Conservation (phyloP, 495 filamentous ascomycete genomes). For the Penicillium alfredii region DNA sequence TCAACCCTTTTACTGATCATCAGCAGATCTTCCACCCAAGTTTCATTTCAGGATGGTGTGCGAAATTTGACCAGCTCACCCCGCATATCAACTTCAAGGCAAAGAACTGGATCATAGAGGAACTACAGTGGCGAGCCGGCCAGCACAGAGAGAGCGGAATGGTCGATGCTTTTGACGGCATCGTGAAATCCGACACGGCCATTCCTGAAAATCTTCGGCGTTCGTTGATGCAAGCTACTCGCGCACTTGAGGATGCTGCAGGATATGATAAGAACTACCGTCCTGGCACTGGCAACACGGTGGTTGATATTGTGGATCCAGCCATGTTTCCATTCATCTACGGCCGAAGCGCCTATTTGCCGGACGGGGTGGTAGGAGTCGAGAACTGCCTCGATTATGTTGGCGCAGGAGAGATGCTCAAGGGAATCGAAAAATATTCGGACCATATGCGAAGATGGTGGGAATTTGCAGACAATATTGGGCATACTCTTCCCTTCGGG, state of each 20-base stretch:
- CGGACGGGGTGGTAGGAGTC: slow-evolving; percentile 29
- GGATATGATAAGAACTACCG: slow-evolving; percentile 52
- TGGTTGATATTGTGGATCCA: slow-evolving; percentile 57
- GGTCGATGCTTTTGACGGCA: slow-evolving; percentile 26
- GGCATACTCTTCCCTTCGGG: too few species aligned
- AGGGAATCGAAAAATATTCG: too few species aligned
- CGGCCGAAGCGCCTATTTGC: slow-evolving; percentile 44
- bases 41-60: slow-evolving; percentile 33
- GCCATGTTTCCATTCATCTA: slow-evolving; percentile 56
- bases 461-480: too few species aligned
- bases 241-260: slow-evolving; percentile 41
- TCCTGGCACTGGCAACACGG: slow-evolving; percentile 46
- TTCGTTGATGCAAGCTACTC: slow-evolving; percentile 18
- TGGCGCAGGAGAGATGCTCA: slow-evolving; percentile 35
- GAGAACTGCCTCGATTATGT: slow-evolving; percentile 34
- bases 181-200: slow-evolving; percentile 35
- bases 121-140: slow-evolving; percentile 43
- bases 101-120: slow-evolving; percentile 33
- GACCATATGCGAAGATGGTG: too few species aligned
- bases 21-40: slow-evolving; percentile 37
- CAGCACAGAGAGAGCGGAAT: slow-evolving; percentile 24
- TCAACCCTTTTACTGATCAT: not conserved
- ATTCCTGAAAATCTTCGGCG: slow-evolving; percentile 23
- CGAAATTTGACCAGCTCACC: slow-evolving; percentile 22
- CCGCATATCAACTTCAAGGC: slow-evolving; percentile 28